Base-by-base conservation (phyloP, 2,329 filamentous ascomycete species). In the Dactylonectria estremocensis region DNA sequence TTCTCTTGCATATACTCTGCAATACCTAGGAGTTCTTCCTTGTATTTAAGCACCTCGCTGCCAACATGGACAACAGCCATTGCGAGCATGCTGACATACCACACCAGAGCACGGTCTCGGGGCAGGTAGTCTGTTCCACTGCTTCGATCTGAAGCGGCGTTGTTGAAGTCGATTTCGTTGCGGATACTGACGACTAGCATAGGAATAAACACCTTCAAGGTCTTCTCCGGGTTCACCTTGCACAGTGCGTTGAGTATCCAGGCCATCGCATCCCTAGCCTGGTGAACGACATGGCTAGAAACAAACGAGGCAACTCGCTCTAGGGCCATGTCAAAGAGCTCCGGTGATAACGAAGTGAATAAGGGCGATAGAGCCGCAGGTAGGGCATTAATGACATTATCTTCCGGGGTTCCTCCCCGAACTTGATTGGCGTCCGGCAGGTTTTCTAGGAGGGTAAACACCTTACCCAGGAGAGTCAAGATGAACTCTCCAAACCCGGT, bases 61-160 rank as follows among this genome's bases (percentile, higher is more conserved):
- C 96, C 96, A 52, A 99, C 95, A 76, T 99, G 96, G 3, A 99
- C 96, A 22, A 98, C 94, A 67, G 94, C 96, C 95, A 99, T 99
- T 78, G 95, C 97, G 5, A 99, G 88, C 86, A 99, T 95, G 81
- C 94, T 97, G 67, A 98, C 90, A 77, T 98, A 94, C 97, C 97
- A 99, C 1, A 99, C 95, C 16, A 99, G 85, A 4, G 94, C 96
- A 61, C 96, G 89, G 79, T 99, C 96, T 72, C 96, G 90, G 9
- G 96, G 96, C 18, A 99, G 87, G 49, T 98, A 95, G 80, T 99
- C 96, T 1, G 93, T 93, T 20, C 96, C 96, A 62, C 94, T 97
- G 64, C 95, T 98, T 74, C 96, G 90, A 64, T 97, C 97, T 2
- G 95, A 98, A 2, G 95, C 97, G 20, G 96, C 96, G 56, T 95